Evolutionary conservation across 23 red algal species (phyloP).

Genomic region (Cyanidiococcus yangmingshanensis): DNA sequence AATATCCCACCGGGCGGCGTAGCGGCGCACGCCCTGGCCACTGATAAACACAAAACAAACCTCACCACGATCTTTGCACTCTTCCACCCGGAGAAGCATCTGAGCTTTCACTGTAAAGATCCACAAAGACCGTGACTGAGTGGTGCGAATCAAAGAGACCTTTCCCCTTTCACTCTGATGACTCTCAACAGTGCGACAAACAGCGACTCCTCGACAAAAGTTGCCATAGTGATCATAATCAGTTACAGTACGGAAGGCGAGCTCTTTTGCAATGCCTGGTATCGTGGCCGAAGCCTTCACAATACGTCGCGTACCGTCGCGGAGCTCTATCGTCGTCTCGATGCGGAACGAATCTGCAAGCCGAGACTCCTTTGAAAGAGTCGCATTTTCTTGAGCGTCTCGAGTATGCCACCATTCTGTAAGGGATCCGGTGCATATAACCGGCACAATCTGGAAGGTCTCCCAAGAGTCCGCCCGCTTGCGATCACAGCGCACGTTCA

Average conservation of each 20-base stretch:
- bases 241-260: neutral
- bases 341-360: neutral
- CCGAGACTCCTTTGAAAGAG: neutral
- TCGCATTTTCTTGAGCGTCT: neutral
- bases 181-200: neutral
- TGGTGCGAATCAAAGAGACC: conserved; percentile 10
- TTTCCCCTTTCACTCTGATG: neutral
- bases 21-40: neutral
- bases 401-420: neutral
- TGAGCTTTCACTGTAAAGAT: neutral
- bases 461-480: conserved; percentile 1
- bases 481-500: neutral
- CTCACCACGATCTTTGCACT: neutral
- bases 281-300: neutral
- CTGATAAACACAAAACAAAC: neutral
- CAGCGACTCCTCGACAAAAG: neutral
- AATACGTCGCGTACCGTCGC: neutral
- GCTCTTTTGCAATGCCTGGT: neutral
- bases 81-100: conserved; percentile 9
- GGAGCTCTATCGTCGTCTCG: conserved; percentile 1
- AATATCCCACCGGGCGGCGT: conserved; percentile 7
- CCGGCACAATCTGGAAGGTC: neutral
- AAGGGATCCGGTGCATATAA: neutral
- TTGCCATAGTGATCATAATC: conserved; percentile 2
- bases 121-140: conserved; percentile 8